Conservation (phyloP, 1,284 basidiomycete species). For the Rhodotorula sp. region DNA sequence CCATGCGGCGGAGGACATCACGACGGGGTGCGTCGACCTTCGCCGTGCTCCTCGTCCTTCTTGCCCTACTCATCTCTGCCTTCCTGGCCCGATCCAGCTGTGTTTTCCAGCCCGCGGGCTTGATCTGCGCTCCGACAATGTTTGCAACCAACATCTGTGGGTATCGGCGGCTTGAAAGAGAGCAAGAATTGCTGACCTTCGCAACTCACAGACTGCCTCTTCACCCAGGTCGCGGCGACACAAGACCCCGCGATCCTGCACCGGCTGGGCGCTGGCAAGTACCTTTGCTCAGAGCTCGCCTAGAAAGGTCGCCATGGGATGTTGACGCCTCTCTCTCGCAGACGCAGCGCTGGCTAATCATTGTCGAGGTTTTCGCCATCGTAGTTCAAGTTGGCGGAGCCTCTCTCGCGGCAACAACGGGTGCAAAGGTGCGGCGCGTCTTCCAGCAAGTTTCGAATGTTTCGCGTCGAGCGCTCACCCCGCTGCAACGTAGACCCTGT, state of each 20-base stretch:
- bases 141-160: slow-evolving; percentile 10
- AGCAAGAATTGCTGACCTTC: neutral
- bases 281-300: neutral
- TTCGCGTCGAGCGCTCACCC: no score
- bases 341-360: neutral
- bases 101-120: slow-evolving; percentile 4
- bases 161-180: neutral
- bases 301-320: no score
- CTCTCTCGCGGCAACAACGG: neutral
- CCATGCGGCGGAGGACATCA: neutral
- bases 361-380: neutral
- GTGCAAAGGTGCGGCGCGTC: no score
- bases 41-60: neutral
- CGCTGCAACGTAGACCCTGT: neutral
- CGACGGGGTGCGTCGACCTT: neutral
- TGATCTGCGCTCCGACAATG: slow-evolving; percentile 12
- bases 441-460: neutral
- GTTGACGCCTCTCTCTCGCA: no score
- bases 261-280: neutral
- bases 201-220: neutral
- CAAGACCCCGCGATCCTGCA: neutral
- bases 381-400: neutral
- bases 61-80: neutral
- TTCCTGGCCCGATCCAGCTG: neutral
- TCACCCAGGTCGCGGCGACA: neutral